Evolutionary conservation across 306 rosid genomes (phyloP), one percentile per base, ranked within the genome.

Genomic region (Cucurbita pepo): DNA sequence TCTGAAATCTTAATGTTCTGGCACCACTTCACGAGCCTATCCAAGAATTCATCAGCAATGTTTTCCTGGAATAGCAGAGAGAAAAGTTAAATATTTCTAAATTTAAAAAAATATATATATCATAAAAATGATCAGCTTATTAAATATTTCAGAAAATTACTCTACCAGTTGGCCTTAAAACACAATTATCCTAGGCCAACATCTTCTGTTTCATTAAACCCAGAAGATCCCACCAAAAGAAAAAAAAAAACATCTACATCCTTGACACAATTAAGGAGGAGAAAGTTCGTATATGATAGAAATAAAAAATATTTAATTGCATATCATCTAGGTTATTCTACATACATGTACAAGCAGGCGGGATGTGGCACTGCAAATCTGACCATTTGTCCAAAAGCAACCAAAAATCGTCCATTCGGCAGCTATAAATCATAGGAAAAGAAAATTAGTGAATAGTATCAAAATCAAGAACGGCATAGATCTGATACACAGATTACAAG

Each of bases 301-400:
- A 60, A 13, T 6, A 11, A 60, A 36, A 36, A 60, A 60, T 36
- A 60, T 6, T 60, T 25, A 61, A 58, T 30, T 30, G 8, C 64
- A 15, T 16, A 37, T 4, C 50, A 38, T 63, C 52, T 41, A 37
- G 52, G 41, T 47, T 37, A 22, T 4, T 67, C 61, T 65, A 85
- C 96, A 82, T 85, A 90, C 98, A 55, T 90, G 98, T 75, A 94
- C 71, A 80, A 94, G 81, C 75, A 94, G 92, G 51, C 99, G 97
- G 71, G 99, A 94, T 69, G 99, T 94, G 78, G 99, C 99, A 84
- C 97, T 94, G 89, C 99, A 94, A 72, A 94, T 94, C 87, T 94
- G 99, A 80, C 99, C 99, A 80, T 94, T 94, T 73, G 97, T 89
- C 97, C 99, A 91, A 84, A 94, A 94, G 91, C 90, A 80, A 74